Evolutionary conservation across 345 rosid species (phyloP).

Genomic region (Boechera stricta): DNA sequence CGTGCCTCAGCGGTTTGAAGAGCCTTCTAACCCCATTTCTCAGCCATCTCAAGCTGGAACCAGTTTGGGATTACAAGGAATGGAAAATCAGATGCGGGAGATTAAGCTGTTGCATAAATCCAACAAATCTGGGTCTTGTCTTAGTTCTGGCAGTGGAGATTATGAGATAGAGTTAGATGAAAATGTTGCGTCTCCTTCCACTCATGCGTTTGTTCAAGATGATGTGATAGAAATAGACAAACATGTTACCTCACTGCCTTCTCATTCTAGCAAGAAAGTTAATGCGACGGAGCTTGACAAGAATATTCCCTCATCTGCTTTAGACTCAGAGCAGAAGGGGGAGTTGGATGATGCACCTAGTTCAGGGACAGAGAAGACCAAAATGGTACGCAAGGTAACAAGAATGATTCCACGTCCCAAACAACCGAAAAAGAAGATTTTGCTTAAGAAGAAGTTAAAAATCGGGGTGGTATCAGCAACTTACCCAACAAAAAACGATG

Average conservation of each 20-base stretch:
- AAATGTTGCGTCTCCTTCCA: constrained; percentile 6
- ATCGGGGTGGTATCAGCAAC: constrained; percentile 50
- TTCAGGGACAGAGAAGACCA: constrained; percentile 52
- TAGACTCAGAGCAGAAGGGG: constrained; percentile 53
- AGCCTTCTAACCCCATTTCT: constrained; percentile 45
- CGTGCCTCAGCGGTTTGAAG: constrained; percentile 45
- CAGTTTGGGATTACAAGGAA: constrained; percentile 41
- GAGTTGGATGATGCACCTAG: constrained; percentile 50
- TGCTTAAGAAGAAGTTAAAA: constrained; percentile 66
- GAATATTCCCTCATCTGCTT: constrained; percentile 8
- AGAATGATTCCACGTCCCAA: constrained; percentile 65
- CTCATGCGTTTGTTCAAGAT: constrained; percentile 15
- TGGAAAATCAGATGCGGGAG: constrained; percentile 35
- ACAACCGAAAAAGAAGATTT: constrained; percentile 61
- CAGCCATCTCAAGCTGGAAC: constrained; percentile 51
- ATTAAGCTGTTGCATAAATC: constrained; percentile 45
- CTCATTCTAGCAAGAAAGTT: constrained; percentile 26
- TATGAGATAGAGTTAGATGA: constrained; percentile 37
- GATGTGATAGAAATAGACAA: constrained; percentile 43
- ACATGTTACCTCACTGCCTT: constrained; percentile 42
- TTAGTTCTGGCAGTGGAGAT: constrained; percentile 38
- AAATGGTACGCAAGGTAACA: constrained; percentile 56
- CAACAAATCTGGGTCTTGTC: constrained; percentile 46
- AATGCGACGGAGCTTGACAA: constrained; percentile 12
- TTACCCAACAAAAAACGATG: constrained; percentile 33